Base-by-base conservation (phyloP, 2,329 filamentous ascomycete species). In the Pseudogymnoascus sp. region DNA sequence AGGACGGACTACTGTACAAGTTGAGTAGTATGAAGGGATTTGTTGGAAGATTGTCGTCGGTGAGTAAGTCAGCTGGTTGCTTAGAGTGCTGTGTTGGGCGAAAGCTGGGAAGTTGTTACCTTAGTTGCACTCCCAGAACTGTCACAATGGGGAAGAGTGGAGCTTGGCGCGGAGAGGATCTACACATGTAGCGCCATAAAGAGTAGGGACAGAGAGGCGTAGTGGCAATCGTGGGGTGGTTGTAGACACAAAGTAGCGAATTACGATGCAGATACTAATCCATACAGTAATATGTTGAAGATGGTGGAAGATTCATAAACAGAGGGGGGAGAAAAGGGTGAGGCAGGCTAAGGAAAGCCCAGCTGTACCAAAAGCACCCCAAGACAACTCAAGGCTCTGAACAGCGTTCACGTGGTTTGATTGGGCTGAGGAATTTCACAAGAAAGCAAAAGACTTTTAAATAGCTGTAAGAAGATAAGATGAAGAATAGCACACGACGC, bases 401-500 rank as follows among this genome's bases (percentile, higher is more conserved):
- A 33, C 25, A 33, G 25, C 8, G 45, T 55, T 19, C 45, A 55
- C 45, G 45, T 55, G 45, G 45, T 55, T 55, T 55, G 45, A 55
- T 55, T 55, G 45, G 45, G 25, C 45, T 55, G 25, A 30, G 25
- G n/a, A 5, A 49, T 49, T 25, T 19, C 11, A 30, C 7, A 3
- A 16, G 23, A 55, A 19, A 12, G 4, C 3, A 30, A 33, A 28
- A 11, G 23, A 30, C 25, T 30, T 28, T 52, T 33, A 19, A 23
- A 19, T 19, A 55, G n/a, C 23, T 52, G 23, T 30, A 52, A 19
- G 19, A 19, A 19, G 19, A 19, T 45, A 45, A 7, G 14, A 30
- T 28, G 42, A 52, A 52, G 42, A 55, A 55, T 30, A n/a, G 45
- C 45, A 55, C 45, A 55, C 45, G 45, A 55, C n/a, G 7, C n/a